phyloP scores from a whole-genome alignment of 345 rosid genomes.

The Isatis tinctoria region DNA sequence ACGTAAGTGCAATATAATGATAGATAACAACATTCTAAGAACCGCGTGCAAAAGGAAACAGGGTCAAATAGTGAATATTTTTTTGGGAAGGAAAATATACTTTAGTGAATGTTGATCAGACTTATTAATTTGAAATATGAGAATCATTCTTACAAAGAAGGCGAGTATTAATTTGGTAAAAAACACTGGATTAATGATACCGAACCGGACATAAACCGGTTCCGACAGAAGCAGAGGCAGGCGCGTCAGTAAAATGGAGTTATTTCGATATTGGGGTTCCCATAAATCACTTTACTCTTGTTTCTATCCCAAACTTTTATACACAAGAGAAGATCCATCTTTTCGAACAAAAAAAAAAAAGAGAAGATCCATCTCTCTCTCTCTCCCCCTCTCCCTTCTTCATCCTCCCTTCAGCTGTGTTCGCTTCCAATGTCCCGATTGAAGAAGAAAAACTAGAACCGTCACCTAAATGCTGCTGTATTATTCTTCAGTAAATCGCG shows the following conservation, averaged over 20 bases:
- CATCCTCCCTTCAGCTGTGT: neutral
- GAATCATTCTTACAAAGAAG: neutral
- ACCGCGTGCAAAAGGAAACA: neutral
- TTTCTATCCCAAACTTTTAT: conserved; percentile 25
- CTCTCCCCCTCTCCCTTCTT: neutral
- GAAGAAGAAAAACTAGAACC: conserved; percentile 10
- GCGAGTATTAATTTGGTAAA: neutral
- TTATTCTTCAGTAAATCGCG: neutral
- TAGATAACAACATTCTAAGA: neutral
- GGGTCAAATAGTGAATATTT: neutral
- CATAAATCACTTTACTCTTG: conserved; percentile 26
- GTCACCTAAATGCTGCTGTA: neutral
- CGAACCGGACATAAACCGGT: conserved; percentile 24
- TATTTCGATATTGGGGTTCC: conserved; percentile 13
- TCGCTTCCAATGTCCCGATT: conserved; percentile 5
- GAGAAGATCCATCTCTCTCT: conserved; percentile 24
- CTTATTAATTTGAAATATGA: neutral
- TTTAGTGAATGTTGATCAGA: neutral
- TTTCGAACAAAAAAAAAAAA: too few species aligned
- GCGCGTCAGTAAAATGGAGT: conserved; percentile 28
- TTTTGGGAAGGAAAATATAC: neutral
- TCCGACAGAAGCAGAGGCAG: conserved; percentile 26
- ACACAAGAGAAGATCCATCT: conserved; percentile 16
- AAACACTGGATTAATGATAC: neutral
- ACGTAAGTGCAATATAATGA: conserved; percentile 1